Conservation (phyloP, 805 yeast species). For the Clavispora fructus region DNA sequence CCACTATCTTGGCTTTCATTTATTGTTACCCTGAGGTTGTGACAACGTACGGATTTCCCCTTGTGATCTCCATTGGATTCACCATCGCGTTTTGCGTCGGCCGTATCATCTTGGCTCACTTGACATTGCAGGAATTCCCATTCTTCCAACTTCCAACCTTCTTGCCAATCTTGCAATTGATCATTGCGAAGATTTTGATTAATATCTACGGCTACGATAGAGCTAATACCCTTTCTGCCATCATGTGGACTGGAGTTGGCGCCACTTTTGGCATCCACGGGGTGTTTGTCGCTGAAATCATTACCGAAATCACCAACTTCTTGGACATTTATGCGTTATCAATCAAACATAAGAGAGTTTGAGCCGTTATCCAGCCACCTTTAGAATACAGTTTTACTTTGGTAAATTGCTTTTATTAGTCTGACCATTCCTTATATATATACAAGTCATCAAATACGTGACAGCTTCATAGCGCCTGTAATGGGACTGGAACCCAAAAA, state of each 20-base stretch:
- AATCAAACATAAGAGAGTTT: constrained; percentile 69
- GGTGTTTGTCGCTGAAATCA: constrained; percentile 69
- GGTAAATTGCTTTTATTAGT: constrained; percentile 2
- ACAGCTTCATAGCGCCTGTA: not conserved
- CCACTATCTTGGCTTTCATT: constrained; percentile 42
- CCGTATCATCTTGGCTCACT: constrained; percentile 79
- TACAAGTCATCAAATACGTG: constrained; percentile 18
- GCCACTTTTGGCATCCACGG: constrained; percentile 63
- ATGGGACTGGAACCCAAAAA: not conserved
- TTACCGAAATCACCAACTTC: constrained; percentile 72
- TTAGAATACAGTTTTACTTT: not conserved
- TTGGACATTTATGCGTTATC: constrained; percentile 82
- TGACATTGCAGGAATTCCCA: constrained; percentile 78
- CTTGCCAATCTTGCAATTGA: constrained; percentile 52
- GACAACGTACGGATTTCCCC: constrained; percentile 43
- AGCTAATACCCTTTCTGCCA: constrained; percentile 40
- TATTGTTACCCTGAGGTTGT: constrained; percentile 50
- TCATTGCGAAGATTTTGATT: constrained; percentile 30
- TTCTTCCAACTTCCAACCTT: constrained; percentile 62
- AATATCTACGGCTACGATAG: constrained; percentile 33
- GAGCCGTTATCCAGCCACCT: not conserved
- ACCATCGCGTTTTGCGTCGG: constrained; percentile 86
- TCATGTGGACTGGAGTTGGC: constrained; percentile 65
- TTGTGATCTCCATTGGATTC: constrained; percentile 65
- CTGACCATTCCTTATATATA: constrained; percentile 9